These are phyloP conservation scores for Phytophthora idaei DNA, from an alignment of 352 stramenopile genomes.

Conservation along the genomic window DNA sequence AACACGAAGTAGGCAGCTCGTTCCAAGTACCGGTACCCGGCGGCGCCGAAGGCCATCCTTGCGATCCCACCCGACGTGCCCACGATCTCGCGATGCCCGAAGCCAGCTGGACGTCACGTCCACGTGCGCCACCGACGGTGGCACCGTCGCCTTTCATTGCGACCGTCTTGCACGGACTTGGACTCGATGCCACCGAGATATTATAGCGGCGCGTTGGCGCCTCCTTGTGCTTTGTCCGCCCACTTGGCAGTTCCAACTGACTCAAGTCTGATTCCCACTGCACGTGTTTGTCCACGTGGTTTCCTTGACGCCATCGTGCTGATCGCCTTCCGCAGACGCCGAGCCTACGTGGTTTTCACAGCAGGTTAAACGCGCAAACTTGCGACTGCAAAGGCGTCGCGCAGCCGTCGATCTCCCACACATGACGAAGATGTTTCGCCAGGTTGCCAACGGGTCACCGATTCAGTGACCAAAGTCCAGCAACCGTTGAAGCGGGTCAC, in stretches of 20 bases:
- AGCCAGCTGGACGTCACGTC: constrained; percentile 12
- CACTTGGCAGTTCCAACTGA: not conserved
- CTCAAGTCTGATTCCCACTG: constrained; percentile 5
- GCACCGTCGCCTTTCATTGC: not conserved
- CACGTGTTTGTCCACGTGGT: constrained; percentile 1
- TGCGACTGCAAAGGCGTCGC: constrained; percentile 22
- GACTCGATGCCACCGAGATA: too few relatives aligned
- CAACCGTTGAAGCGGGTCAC: not conserved
- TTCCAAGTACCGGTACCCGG: not conserved
- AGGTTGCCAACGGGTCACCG: too few relatives aligned
- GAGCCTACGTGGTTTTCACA: constrained; percentile 12
- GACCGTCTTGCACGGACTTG: not conserved
- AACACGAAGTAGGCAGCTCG: not conserved
- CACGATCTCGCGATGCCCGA: constrained; percentile 12
- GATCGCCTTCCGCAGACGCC: constrained; percentile 23
- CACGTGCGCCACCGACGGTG: not conserved
- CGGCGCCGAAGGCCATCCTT: not conserved
- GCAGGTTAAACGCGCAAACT: constrained; percentile 23
- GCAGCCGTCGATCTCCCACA: not conserved
- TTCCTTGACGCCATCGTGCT: constrained; percentile 12
- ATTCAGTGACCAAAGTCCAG: too few relatives aligned
- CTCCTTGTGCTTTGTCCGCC: constrained; percentile 6
- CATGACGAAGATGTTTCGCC: not conserved
- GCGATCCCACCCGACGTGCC: constrained; percentile 8
- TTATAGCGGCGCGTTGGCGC: too few relatives aligned